Evolutionary conservation across 2,329 filamentous ascomycete genomes (phyloP).

Genomic region (Trichoderma afroharzianum): DNA sequence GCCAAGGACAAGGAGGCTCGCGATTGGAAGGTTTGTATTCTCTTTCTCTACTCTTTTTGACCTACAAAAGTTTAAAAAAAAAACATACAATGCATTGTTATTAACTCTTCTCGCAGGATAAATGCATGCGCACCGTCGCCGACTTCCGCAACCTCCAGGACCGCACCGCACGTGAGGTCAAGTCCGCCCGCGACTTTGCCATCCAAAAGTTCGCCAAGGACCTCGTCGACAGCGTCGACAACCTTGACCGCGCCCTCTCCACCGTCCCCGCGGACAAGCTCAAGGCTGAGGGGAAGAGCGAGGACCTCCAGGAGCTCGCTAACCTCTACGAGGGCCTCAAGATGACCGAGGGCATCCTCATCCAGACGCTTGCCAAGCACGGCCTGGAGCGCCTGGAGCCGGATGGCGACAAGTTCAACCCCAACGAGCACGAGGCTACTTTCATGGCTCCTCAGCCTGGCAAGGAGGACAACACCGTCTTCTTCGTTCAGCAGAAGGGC

Average conservation of each 20-base stretch:
- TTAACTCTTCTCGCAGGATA: conserved; percentile 60
- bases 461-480: conserved; percentile 87
- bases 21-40: conserved; percentile 74
- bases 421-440: conserved; percentile 92
- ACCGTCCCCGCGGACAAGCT: conserved; percentile 76
- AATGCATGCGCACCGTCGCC: conserved; percentile 87
- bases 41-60: neutral
- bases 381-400: conserved; percentile 88
- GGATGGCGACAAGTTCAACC: conserved; percentile 83
- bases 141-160: conserved; percentile 98
- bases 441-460: conserved; percentile 86
- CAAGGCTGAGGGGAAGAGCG: conserved; percentile 45
- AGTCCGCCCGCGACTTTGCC: conserved; percentile 83
- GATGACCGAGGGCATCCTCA: conserved; percentile 90
- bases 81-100: neutral
- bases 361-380: conserved; percentile 88
- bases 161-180: conserved; percentile 85
- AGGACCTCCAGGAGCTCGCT: conserved; percentile 65
- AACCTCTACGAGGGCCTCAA: conserved; percentile 85
- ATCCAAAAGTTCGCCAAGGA: conserved; percentile 95
- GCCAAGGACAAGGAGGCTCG: conserved; percentile 52
- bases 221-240: conserved; percentile 92
- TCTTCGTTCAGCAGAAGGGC: conserved; percentile 92
- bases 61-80: neutral
- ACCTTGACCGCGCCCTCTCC: conserved; percentile 86